These are phyloP conservation scores for Tylopilus sp. DNA, from an alignment of 1,284 basidiomycete genomes.

Conservation along the genomic window DNA sequence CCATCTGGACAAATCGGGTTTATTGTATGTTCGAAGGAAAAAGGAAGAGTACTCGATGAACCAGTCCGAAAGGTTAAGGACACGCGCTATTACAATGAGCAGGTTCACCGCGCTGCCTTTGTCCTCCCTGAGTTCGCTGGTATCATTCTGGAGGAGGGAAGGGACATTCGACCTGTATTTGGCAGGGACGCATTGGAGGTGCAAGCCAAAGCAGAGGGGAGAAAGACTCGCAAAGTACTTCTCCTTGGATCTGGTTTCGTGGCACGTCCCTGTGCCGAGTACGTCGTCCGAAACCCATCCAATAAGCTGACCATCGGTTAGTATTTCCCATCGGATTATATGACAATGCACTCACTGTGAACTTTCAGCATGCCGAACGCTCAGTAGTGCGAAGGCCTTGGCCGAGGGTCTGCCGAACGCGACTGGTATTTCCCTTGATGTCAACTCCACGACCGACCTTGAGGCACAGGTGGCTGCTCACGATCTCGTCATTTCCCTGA, in stretches of 20 bases:
- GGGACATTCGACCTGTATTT: constrained; percentile 76
- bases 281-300: constrained; percentile 85
- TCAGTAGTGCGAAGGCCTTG: constrained; percentile 79
- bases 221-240: constrained; percentile 72
- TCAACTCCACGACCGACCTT: constrained; percentile 78
- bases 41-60: constrained; percentile 74
- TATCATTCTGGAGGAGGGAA: constrained; percentile 77
- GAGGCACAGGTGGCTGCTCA: constrained; percentile 86
- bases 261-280: constrained; percentile 94
- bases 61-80: constrained; percentile 77
- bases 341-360: constrained; percentile 14
- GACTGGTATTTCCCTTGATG: constrained; percentile 87
- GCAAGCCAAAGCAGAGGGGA: constrained; percentile 30
- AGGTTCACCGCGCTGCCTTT: constrained; percentile 89
- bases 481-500: constrained; percentile 96
- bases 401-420: constrained; percentile 77
- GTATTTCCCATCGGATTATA: constrained; percentile 14
- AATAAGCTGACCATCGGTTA: constrained; percentile 89
- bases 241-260: constrained; percentile 97
- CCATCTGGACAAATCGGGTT: constrained; percentile 98
- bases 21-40: constrained; percentile 89
- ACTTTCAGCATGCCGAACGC: constrained; percentile 83
- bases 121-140: constrained; percentile 94
- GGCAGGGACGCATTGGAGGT: constrained; percentile 59
- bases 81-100: constrained; percentile 90